Base-by-base conservation (phyloP, 768 basidiomycete species). In the Cyathus striatus region DNA sequence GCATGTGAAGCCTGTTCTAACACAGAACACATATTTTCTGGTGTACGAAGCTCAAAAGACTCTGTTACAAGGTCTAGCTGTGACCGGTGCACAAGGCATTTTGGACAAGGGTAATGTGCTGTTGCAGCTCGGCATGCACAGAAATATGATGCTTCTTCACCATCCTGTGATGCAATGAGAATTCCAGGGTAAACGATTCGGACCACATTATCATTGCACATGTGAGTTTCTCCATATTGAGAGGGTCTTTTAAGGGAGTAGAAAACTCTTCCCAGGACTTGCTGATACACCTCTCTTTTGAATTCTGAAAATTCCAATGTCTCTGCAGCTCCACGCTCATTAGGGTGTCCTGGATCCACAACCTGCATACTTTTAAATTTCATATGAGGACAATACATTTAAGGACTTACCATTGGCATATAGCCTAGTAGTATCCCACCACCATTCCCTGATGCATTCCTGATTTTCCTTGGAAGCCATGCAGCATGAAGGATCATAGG, bases 391-490 rank as follows among this genome's bases (percentile, higher is more conserved):
- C 13, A 27, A 30, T 36, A 13, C 20, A 22, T 39, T 42, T 33
- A 30, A 30, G 27, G 23, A 46, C 47, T 34, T 45, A 63, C 62
- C 17, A 50, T 44, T 5, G 53, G 54, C 54, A 63, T 59, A 37
- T 58, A 62, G 6, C 57, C 56, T 9, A 62, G 6, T 0, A 64
- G 45, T 9, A 60, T 40, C 12, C 61, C 60, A 6, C 62, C 62
- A 9, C 62, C 62, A 45, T 64, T 64, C 13, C 62, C 62, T 17
- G 62, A 61, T 0, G 49, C 59, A 44, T 64, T 64, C 14, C 56
- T 40, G 16, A 64, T 59, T 6, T 49, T 14, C 22, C 50, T 17
- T 26, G 60, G 62, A 20, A 59, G 57, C 45, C 49, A 60, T 4
- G 46, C 47, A 7, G 57, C 34, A 0, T 55, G 57, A 6, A 60